A percentile compares a stretch with the other conserved stretches of the same genome.
These are phyloP conservation scores for Lipomyces japonicus DNA, from an alignment of 805 yeast species.

Conservation along the genomic window DNA sequence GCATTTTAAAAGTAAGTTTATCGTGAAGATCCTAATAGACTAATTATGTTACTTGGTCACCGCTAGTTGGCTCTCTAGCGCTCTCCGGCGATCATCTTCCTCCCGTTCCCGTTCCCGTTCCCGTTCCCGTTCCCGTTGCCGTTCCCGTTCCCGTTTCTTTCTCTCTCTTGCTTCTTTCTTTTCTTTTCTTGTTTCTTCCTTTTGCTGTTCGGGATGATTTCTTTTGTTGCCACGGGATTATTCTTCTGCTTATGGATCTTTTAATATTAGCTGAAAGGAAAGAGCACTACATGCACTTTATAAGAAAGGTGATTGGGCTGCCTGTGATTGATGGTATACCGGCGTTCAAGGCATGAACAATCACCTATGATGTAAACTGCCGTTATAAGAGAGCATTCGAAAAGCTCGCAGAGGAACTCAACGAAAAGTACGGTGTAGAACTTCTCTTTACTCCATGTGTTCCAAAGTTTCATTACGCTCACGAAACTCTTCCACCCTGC, in stretches of 20 bases:
- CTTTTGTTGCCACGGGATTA: not conserved
- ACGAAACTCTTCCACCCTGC: too few species aligned
- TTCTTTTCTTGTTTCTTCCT: not conserved
- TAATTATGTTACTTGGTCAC: too few species aligned
- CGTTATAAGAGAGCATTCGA: not conserved
- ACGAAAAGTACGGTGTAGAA: not conserved
- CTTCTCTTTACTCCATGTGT: not conserved
- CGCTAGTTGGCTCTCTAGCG: not conserved
- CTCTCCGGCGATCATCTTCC: not conserved
- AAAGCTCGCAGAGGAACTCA: not conserved
- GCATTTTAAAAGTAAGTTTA: not conserved
- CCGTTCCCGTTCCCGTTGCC: too few species aligned
- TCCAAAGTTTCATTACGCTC: not conserved
- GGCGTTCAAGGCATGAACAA: not conserved
- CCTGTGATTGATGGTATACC: not conserved
- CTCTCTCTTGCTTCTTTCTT: not conserved
- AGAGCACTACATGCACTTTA: not conserved
- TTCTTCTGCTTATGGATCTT: not conserved
- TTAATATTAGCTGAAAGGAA: not conserved
- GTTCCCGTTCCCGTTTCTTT: not conserved
- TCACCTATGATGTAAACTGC: not conserved
- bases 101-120: too few species aligned
- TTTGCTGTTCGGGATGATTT: too few species aligned
- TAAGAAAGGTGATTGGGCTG: not conserved
- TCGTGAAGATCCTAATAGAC: not conserved